phyloP scores from a whole-genome alignment of 2,329 filamentous ascomycete genomes.

The Fusarium veterinarium region DNA sequence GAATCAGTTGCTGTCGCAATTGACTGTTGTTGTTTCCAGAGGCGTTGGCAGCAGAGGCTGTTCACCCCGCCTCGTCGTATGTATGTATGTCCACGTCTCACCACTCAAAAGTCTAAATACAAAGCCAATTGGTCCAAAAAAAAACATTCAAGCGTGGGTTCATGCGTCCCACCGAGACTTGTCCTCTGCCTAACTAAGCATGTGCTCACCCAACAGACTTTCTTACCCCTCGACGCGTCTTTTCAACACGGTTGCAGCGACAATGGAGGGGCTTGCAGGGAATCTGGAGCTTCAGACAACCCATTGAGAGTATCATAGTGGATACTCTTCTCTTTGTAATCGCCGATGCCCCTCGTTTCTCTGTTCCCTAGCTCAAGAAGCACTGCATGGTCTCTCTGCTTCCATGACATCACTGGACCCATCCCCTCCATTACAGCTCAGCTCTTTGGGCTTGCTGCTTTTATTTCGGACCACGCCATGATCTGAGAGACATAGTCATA shows the following conservation, averaged over 20 bases:
- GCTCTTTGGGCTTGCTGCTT: slow-evolving; percentile 16
- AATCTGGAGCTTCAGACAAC: not conserved
- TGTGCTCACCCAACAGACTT: slow-evolving; percentile 8
- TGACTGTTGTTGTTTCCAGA: not conserved
- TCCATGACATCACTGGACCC: slow-evolving; percentile 45
- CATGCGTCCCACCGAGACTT: slow-evolving; percentile 18
- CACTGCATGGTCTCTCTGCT: not conserved
- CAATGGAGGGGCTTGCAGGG: slow-evolving; percentile 22
- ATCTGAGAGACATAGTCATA: slow-evolving; percentile 2
- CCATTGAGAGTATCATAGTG: not conserved
- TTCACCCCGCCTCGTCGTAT: slow-evolving; percentile 4
- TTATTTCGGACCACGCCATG: slow-evolving; percentile 23
- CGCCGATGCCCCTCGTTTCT: slow-evolving; percentile 21
- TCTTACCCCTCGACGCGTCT: slow-evolving; percentile 35
- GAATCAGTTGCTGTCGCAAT: not conserved
- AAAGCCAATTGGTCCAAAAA: slow-evolving; percentile 11
- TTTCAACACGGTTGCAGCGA: not conserved
- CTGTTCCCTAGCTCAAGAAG: not conserved
- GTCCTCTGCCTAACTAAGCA: not conserved
- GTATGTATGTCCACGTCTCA: slow-evolving; percentile 3
- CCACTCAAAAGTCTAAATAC: not conserved
- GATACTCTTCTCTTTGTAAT: slow-evolving; percentile 13
- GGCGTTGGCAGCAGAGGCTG: not conserved
- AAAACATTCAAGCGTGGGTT: slow-evolving; percentile 3
- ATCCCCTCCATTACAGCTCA: slow-evolving; percentile 25